phyloP scores from a whole-genome alignment of 116 monocot genomes.

The Phalaenopsis hybrid region DNA sequence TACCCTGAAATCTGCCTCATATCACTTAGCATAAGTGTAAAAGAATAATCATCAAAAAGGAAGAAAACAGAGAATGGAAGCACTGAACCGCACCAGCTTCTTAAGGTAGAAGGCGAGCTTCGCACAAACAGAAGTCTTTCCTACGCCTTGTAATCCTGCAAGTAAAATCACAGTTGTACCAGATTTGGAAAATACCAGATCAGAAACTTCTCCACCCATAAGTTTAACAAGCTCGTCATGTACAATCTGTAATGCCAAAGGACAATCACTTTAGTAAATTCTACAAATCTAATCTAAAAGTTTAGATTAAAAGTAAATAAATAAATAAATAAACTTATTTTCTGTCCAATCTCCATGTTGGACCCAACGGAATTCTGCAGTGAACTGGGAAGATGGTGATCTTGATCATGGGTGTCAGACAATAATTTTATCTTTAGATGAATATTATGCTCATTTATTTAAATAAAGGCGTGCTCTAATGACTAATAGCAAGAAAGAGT shows the following conservation, averaged over 20 bases:
- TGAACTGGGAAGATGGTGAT: not conserved
- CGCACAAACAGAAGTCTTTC: conserved; percentile 91
- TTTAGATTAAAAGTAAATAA: no score
- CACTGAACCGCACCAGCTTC: conserved; percentile 57
- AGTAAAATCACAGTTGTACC: conserved; percentile 86
- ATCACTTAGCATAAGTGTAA: conserved; percentile 23
- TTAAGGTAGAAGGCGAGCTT: conserved; percentile 92
- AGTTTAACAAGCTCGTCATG: conserved; percentile 79
- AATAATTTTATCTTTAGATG: not conserved
- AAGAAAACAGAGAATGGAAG: not conserved
- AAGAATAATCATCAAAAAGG: not conserved
- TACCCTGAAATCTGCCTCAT: conserved; percentile 64
- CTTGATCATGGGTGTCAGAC: not conserved
- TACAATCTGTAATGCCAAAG: conserved; percentile 57
- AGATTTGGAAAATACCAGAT: conserved; percentile 82
- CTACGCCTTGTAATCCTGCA: conserved; percentile 94
- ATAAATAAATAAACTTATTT: not conserved
- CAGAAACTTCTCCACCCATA: conserved; percentile 91
- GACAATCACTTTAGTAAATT: not conserved
- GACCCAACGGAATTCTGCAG: not conserved
- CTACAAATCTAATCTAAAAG: not conserved
- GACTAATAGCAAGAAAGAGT: no score
- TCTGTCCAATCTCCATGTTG: not conserved
- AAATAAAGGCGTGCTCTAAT: no score
- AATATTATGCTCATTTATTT: no score